Percentiles rank a stretch among this genome's conserved stretches.
These are phyloP conservation scores for Apiospora rasikravindrae DNA, from an alignment of 2,329 filamentous ascomycete genomes.

Conservation along the genomic window DNA sequence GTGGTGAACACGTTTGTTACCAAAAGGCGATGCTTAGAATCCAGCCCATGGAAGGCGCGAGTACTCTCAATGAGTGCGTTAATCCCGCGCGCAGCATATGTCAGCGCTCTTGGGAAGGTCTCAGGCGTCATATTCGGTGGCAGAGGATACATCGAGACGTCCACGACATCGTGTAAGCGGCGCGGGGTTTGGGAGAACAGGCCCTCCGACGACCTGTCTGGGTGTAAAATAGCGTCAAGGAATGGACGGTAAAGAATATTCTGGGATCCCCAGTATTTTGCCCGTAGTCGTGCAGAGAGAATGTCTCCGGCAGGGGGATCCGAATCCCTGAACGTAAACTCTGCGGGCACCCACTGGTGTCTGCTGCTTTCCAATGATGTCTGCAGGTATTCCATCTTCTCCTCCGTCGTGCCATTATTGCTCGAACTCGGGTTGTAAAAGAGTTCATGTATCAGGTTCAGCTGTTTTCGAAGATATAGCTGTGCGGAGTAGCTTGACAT, in stretches of 20 bases:
- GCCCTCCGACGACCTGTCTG: slow-evolving; percentile 30
- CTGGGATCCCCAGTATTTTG: slow-evolving; percentile 92
- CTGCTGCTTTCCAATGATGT: slow-evolving; percentile 49
- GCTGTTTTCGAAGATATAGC: slow-evolving; percentile 66
- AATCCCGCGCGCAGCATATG: slow-evolving; percentile 67
- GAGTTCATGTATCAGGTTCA: slow-evolving; percentile 66
- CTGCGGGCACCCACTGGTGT: slow-evolving; percentile 53
- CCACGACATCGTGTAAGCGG: slow-evolving; percentile 25
- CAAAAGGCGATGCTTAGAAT: slow-evolving; percentile 68
- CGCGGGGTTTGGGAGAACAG: slow-evolving; percentile 26
- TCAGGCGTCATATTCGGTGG: slow-evolving; percentile 47
- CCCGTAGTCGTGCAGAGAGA: slow-evolving; percentile 80
- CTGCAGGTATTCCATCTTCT: slow-evolving; percentile 53
- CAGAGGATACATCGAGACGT: slow-evolving; percentile 5
- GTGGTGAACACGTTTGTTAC: slow-evolving; percentile 98
- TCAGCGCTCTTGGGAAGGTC: slow-evolving; percentile 45
- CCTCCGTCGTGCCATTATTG: slow-evolving; percentile 35
- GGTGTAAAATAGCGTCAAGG: slow-evolving; percentile 60
- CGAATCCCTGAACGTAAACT: slow-evolving; percentile 64
- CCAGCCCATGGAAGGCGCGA: slow-evolving; percentile 73
- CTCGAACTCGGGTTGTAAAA: slow-evolving; percentile 56
- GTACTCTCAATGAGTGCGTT: slow-evolving; percentile 84
- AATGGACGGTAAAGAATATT: slow-evolving; percentile 90
- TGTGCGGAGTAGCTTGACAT: slow-evolving; percentile 67
- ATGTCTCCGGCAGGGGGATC: slow-evolving; percentile 78